Base-by-base conservation (phyloP, 2,329 filamentous ascomycete genomes). In the Diaporthe australafricana region DNA sequence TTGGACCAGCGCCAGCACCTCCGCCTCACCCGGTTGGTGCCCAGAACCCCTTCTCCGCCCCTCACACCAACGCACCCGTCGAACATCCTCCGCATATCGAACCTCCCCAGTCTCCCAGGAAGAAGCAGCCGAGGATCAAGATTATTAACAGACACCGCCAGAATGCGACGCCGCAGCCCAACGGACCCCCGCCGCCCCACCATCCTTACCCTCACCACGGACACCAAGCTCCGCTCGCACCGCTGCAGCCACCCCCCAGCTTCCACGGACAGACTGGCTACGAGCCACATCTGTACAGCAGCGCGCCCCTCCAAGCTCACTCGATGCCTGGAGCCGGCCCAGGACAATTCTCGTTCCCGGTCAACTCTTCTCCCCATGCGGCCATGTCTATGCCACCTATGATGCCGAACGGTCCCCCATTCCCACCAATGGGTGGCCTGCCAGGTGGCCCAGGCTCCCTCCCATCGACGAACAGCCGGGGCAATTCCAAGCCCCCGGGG, bases 401-500 rank as follows among this genome's bases (percentile, higher is more conserved):
- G 48, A 62, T 72, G 45, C 48, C 55, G 4, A 69, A 62, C 42
- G 56, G 53, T 4, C 72, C 52, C 5, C 63, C 72, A 22, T 55
- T 53, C 1, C 50, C 50, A 5, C 67, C 56, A 12, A 60, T 71
- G 55, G 55, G 68, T 20, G 47, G 30, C 40, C 42, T 65, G 35
- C 38, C 47, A 22, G 56, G 57, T 22, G 66, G 66, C 4, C 68
- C 57, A 12, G 71, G 71, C 14, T 72, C 71, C 9, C 60, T 72
- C n/a, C 70, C 70, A 7, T 66, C 72, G 6, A 63, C 60, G 11
- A 57, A 62, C 25, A 69, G 67, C 68, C 67, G 70, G 30, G 53
- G 30, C 14, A 68, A 38, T 20, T 71, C 70, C 7, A 72, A 72
- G 65, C 50, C 65, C 17, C 70, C 70, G 5, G 75, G 77, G 81